Conservation (phyloP, 176 grass and related monocot species). For the Lolium rigidum region DNA sequence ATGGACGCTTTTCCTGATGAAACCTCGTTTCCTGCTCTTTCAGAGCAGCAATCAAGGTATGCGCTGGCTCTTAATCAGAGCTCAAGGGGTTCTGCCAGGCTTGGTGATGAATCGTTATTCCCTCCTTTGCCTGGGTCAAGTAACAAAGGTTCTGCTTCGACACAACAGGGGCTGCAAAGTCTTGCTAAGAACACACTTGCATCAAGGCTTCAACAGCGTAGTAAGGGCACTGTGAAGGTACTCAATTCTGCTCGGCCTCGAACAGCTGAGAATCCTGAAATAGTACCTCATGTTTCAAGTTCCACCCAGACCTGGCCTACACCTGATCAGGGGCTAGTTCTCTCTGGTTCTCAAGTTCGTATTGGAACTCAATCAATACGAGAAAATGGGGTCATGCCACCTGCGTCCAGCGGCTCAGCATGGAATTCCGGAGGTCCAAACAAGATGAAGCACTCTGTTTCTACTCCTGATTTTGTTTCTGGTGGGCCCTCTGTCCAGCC, state of each 20-base stretch:
- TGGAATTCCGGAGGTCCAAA: slow-evolving; percentile 54
- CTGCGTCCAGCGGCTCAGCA: slow-evolving; percentile 42
- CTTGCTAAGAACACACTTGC: slow-evolving; percentile 78
- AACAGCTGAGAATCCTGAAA: slow-evolving; percentile 50
- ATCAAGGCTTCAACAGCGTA: slow-evolving; percentile 72
- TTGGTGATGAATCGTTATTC: slow-evolving; percentile 79
- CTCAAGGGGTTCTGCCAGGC: slow-evolving; percentile 52
- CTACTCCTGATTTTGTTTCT: slow-evolving; percentile 59
- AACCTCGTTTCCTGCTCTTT: slow-evolving; percentile 64
- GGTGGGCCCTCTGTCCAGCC: slow-evolving; percentile 49
- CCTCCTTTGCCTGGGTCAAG: slow-evolving; percentile 85
- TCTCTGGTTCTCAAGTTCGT: slow-evolving; percentile 48
- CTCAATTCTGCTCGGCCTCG: slow-evolving; percentile 59
- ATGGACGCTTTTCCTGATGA: slow-evolving; percentile 58
- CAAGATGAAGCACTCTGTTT: slow-evolving; percentile 67
- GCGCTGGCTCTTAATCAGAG: slow-evolving; percentile 75
- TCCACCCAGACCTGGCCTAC: slow-evolving; percentile 49
- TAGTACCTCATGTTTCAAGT: slow-evolving; percentile 41
- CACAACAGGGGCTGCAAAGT: slow-evolving; percentile 62
- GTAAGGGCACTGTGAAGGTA: slow-evolving; percentile 57
- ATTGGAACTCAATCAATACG: slow-evolving; percentile 39
- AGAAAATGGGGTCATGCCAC: slow-evolving; percentile 48
- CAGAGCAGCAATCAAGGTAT: slow-evolving; percentile 75
- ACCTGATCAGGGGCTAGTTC: slow-evolving; percentile 46
- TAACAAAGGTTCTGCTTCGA: slow-evolving; percentile 59